Conservation (phyloP, 106 monocot species). For the Gastrodia elata region DNA sequence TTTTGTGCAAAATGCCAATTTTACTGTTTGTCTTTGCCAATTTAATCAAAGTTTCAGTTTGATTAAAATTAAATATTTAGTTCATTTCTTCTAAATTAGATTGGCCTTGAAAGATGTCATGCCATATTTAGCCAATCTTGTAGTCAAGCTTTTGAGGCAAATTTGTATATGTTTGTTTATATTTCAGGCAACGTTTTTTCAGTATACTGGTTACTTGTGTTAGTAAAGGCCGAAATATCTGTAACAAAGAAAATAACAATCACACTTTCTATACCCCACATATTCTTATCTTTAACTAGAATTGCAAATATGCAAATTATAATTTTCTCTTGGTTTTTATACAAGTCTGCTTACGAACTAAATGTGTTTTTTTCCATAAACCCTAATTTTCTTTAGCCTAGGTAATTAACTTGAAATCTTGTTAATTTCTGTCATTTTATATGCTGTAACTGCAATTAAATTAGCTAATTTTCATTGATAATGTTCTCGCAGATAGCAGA, state of each 20-base stretch:
- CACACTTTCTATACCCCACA: neutral
- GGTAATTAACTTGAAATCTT: neutral
- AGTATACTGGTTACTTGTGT: neutral
- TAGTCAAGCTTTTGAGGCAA: neutral
- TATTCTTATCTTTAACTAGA: neutral
- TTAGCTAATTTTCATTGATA: neutral
- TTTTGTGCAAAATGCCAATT: neutral
- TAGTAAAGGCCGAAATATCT: neutral
- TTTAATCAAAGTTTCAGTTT: neutral
- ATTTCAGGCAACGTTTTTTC: neutral
- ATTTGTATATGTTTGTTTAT: neutral
- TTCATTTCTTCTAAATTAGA: neutral
- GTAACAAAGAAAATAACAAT: neutral
- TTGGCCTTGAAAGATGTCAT: neutral
- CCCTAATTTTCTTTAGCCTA: neutral
- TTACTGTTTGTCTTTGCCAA: neutral
- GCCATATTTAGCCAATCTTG: too few relatives aligned
- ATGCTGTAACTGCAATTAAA: neutral
- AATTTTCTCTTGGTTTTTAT: neutral
- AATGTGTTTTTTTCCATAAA: neutral
- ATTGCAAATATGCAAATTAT: neutral
- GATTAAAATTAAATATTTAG: neutral
- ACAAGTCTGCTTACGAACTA: neutral
- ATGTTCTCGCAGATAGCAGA: constrained; percentile 57
- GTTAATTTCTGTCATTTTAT: neutral